Percentiles rank a stretch among this genome's conserved stretches.
These are phyloP conservation scores for Cryptococcus sp. DNA, from an alignment of 1,284 basidiomycete genomes.

Conservation along the genomic window DNA sequence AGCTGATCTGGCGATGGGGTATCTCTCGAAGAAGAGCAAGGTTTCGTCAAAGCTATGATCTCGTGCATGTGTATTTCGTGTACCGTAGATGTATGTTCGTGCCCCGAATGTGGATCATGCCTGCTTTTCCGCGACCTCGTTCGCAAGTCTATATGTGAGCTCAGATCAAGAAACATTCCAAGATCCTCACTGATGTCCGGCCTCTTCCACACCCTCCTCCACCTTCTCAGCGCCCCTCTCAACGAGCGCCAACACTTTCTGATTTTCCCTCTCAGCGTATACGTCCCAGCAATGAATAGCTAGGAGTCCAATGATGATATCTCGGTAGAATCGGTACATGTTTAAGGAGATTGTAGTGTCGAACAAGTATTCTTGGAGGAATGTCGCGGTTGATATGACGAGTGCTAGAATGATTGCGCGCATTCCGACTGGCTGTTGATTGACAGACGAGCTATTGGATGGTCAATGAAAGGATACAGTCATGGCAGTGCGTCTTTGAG, in stretches of 20 bases:
- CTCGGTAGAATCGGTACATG: not conserved
- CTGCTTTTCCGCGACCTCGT: no score
- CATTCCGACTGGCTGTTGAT: not conserved
- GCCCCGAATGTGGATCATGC: no score
- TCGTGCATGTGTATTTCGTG: no score
- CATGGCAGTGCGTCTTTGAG: no score
- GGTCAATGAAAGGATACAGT: no score
- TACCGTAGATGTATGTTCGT: no score
- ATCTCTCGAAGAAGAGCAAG: slow-evolving; percentile 3
- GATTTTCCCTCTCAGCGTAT: not conserved
- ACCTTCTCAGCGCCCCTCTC: not conserved
- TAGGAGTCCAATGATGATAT: not conserved
- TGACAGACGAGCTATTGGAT: no score
- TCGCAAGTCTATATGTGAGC: no score
- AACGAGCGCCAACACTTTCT: not conserved
- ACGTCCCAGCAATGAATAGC: not conserved
- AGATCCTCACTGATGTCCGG: no score
- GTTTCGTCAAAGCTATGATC: not conserved
- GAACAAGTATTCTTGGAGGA: not conserved
- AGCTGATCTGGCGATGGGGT: slow-evolving; percentile 22
- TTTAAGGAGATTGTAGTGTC: not conserved
- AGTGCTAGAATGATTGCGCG: not conserved
- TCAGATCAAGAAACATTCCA: no score
- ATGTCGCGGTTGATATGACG: not conserved
- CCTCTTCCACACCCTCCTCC: not conserved